Evolutionary conservation across 129 eudicot genomes (phyloP), one percentile per base, ranked within the genome.

Genomic region (Lactuca saligna): DNA sequence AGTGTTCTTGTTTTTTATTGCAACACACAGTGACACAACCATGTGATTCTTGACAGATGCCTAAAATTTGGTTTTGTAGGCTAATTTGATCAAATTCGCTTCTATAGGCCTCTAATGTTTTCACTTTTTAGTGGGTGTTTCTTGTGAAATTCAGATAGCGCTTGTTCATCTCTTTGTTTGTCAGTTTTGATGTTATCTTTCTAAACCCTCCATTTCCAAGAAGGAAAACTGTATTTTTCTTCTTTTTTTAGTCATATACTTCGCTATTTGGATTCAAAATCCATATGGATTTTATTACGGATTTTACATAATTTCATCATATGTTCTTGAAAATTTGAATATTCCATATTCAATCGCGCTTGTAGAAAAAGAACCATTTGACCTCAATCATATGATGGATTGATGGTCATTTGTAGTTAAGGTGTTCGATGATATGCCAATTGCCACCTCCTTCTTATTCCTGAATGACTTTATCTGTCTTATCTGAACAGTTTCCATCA

Each of bases 361-460:
- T 31, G 56, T 44, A 50, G 67, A 16, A 57, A 58, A 32, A 46
- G 16, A 32, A 60, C 34, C 31, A 4, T 12, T 46, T 46, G n/a
- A 46, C 51, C 1, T 46, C 15, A 46, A 64, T 44, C 14, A 4
- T 39, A 37, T 44, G 29, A 25, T 25, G 29, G 29, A 25, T 25
- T 25, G 29, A 25, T 64, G 37, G 25, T 31, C n/a, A 7, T 15
- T 46, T 60, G 76, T 49, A 60, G 76, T 50, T 20, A 72, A 72
- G 76, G 76, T 71, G 76, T 72, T 72, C 3, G 76, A 72, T 51
- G 69, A 61, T 11, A 2, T 72, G 76, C 61, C 68, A 46, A 25
- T 25, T 25, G 29, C 29, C 29, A 25, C 65, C 65, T 25, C 56
- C n/a, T 37, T 55, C 57, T 39, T 56, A 25, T 56, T 55, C 8